These are phyloP conservation scores for Calocybe gangraenosa DNA, from an alignment of 768 basidiomycete species.

Conservation along the genomic window DNA sequence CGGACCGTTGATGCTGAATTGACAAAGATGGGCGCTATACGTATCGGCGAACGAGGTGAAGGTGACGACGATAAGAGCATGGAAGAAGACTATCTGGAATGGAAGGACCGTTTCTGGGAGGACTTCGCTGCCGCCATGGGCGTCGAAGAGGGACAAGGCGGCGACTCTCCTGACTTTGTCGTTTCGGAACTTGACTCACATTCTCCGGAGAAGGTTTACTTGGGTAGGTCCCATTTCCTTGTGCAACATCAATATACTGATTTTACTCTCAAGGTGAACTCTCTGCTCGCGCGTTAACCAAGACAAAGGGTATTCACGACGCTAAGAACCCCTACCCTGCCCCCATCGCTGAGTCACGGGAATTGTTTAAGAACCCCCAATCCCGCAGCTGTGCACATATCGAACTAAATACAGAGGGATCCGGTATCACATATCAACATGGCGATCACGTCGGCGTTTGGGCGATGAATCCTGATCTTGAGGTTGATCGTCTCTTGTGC, in stretches of 20 bases:
- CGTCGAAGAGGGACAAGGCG: conserved; percentile 95
- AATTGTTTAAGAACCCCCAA: conserved; percentile 72
- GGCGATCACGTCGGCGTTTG: conserved; percentile 98
- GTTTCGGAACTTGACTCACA: conserved; percentile 79
- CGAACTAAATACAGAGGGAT: conserved; percentile 91
- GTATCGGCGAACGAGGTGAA: conserved; percentile 89
- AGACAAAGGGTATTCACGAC: conserved; percentile 94
- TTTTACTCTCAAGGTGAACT: conserved; percentile 65
- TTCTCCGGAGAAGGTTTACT: conserved; percentile 86
- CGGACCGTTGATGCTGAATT: conserved; percentile 73
- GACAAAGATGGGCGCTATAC: conserved; percentile 72
- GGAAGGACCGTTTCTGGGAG: conserved; percentile 98
- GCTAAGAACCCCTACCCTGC: conserved; percentile 96
- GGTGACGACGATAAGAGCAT: conserved; percentile 99
- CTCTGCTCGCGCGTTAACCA: conserved; percentile 89
- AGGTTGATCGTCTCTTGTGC: conserved; percentile 85
- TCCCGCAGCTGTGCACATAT: conserved; percentile 93
- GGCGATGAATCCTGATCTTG: conserved; percentile 91
- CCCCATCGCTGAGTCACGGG: conserved; percentile 69
- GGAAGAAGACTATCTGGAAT: conserved; percentile 99
- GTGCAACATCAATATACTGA: conserved; percentile 11
- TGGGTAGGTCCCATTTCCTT: conserved; percentile 48
- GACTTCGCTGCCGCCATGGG: conserved; percentile 76
- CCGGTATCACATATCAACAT: conserved; percentile 97
- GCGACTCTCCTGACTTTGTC: conserved; percentile 90